A percentile compares a stretch with the other conserved stretches of the same genome.
Evolutionary conservation across 2,329 filamentous ascomycete genomes (phyloP).

Genomic region (Microcera coccophila): DNA sequence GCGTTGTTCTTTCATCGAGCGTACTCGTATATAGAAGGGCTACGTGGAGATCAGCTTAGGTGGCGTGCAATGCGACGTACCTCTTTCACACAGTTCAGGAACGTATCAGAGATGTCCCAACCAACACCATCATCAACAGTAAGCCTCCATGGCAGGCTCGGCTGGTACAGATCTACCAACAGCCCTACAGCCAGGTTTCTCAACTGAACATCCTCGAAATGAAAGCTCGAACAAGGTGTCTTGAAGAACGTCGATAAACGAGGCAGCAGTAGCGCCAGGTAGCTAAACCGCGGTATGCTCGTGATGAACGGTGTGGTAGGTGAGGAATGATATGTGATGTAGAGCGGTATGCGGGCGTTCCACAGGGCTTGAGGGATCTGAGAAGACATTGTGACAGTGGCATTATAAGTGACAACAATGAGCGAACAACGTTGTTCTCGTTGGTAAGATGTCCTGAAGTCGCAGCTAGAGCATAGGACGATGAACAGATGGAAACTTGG

Average conservation of each 20-base stretch:
- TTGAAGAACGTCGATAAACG: slow-evolving; percentile 52
- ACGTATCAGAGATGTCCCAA: slow-evolving; percentile 60
- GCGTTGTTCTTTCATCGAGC: background rate
- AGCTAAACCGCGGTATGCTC: slow-evolving; percentile 55
- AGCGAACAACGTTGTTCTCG: too few species aligned
- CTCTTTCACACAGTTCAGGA: slow-evolving; percentile 63
- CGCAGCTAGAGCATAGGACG: too few species aligned
- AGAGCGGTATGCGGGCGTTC: slow-evolving; percentile 51
- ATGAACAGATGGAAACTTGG: too few species aligned
- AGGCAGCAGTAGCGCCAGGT: slow-evolving; percentile 55
- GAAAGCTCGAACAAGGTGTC: slow-evolving; percentile 54
- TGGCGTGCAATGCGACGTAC: slow-evolving; percentile 33
- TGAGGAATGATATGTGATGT: slow-evolving; percentile 49
- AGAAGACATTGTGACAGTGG: slow-evolving; percentile 22
- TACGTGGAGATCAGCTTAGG: background rate
- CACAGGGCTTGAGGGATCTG: slow-evolving; percentile 49
- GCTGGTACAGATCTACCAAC: slow-evolving; percentile 55
- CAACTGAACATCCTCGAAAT: slow-evolving; percentile 52
- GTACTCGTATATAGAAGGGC: too few species aligned
- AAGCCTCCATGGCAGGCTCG: slow-evolving; percentile 51
- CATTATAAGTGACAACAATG: slow-evolving; percentile 14
- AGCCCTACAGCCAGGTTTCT: slow-evolving; percentile 52
- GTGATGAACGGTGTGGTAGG: slow-evolving; percentile 50
- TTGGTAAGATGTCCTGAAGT: too few species aligned
- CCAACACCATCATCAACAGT: slow-evolving; percentile 51